Conservation (phyloP, 1,139 yeast genomes). For the Suhomyces terraborum region DNA sequence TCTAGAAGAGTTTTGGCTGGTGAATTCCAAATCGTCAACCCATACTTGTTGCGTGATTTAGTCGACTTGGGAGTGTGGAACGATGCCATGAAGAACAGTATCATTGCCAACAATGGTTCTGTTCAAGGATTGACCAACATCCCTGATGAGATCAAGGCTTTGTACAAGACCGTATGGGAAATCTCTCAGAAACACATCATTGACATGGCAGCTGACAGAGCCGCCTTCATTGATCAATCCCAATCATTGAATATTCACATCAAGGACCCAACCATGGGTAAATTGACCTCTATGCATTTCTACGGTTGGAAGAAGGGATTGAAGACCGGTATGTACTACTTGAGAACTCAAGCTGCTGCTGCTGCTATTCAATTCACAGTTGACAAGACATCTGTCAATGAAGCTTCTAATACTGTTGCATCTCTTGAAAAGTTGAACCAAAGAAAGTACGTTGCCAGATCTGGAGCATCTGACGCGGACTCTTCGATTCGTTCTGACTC, state of each 20-base stretch:
- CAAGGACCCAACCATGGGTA: conserved; percentile 87
- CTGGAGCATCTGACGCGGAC: conserved; percentile 32
- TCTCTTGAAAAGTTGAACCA: conserved; percentile 56
- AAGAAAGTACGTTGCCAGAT: conserved; percentile 49
- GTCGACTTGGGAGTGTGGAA: conserved; percentile 85
- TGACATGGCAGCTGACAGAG: conserved; percentile 95
- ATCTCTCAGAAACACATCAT: conserved; percentile 83
- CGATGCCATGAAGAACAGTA: conserved; percentile 76
- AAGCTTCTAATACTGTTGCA: conserved; percentile 36
- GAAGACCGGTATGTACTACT: conserved; percentile 97
- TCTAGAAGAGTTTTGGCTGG: conserved; percentile 86
- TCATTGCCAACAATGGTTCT: conserved; percentile 82
- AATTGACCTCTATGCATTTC: conserved; percentile 95
- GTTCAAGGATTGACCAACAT: conserved; percentile 75
- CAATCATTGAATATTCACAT: conserved; percentile 88
- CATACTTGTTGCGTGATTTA: conserved; percentile 76
- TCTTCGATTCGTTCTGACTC: conserved; percentile 35
- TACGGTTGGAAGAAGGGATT: conserved; percentile 97
- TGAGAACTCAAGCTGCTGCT: conserved; percentile 74
- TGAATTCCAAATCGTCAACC: conserved; percentile 86
- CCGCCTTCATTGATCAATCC: conserved; percentile 91
- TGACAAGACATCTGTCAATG: conserved; percentile 38
- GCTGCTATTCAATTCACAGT: conserved; percentile 64
- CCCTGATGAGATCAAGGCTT: conserved; percentile 72
- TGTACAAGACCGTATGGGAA: conserved; percentile 97